phyloP scores from a whole-genome alignment of 345 rosid species.

The Citrus australasica region DNA sequence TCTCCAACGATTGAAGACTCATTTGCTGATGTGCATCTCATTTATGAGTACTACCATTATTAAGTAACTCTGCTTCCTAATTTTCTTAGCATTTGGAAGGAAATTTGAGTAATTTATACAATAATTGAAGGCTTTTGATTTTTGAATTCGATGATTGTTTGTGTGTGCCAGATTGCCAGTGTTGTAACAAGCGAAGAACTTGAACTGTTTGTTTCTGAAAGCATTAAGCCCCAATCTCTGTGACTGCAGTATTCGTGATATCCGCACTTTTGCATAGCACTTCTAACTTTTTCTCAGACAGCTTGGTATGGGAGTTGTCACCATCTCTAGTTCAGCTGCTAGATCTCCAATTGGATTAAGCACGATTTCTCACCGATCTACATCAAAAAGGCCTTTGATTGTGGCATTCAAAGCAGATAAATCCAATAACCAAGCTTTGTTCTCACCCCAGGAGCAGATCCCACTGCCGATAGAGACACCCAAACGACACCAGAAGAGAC shows the following conservation, averaged over 20 bases:
- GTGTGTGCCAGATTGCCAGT: neutral
- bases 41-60: neutral
- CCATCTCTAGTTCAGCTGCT: conserved; percentile 79
- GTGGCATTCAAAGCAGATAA: conserved; percentile 75
- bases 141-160: neutral
- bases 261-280: neutral
- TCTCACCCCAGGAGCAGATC: conserved; percentile 42
- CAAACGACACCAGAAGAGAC: conserved; percentile 39
- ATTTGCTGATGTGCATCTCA: neutral
- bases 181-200: neutral
- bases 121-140: neutral
- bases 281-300: neutral
- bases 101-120: neutral
- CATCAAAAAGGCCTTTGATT: conserved; percentile 45
- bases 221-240: neutral
- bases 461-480: conserved; percentile 43
- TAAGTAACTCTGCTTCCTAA: neutral
- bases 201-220: conserved; percentile 7
- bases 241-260: conserved; percentile 23
- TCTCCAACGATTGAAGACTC: too few species aligned
- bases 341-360: conserved; percentile 59
- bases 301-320: conserved; percentile 83
- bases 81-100: neutral
- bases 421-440: conserved; percentile 39
- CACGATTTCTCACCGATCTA: conserved; percentile 34